These are phyloP conservation scores for Plasmodiophora brassicae DNA, from an alignment of 208 protist species.

Conservation along the genomic window DNA sequence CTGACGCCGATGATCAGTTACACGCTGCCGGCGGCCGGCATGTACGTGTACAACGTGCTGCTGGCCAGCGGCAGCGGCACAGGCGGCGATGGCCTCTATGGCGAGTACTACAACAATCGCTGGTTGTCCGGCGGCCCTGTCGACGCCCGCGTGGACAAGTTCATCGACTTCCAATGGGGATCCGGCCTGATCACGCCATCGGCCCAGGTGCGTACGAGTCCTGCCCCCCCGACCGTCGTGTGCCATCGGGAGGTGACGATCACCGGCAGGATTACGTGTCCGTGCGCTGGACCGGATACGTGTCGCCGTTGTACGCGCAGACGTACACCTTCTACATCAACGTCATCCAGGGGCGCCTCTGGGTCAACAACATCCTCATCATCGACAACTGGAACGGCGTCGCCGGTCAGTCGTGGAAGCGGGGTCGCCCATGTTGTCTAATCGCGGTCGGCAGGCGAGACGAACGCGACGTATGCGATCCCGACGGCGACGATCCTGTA, in stretches of 20 bases:
- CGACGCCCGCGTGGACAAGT: neutral
- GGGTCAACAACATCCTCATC: conserved; percentile 48
- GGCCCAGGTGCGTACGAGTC: neutral
- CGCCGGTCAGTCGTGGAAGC: neutral
- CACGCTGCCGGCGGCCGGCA: neutral
- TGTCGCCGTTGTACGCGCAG: neutral
- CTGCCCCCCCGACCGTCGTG: neutral
- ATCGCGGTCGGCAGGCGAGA: neutral
- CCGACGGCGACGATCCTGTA: conserved; percentile 42
- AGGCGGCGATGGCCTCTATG: conserved; percentile 18
- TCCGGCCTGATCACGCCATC: conserved; percentile 17
- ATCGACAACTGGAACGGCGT: conserved; percentile 45
- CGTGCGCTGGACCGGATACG: conserved; percentile 8
- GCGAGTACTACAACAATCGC: conserved; percentile 11
- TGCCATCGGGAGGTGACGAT: neutral
- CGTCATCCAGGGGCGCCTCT: conserved; percentile 39
- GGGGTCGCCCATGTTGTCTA: neutral
- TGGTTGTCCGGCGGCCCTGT: neutral
- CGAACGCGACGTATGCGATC: neutral
- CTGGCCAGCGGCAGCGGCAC: neutral
- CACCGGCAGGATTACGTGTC: conserved; percentile 20
- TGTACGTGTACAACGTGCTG: neutral
- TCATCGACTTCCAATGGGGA: conserved; percentile 33
- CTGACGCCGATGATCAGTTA: neutral
- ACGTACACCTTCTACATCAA: neutral